Evolutionary conservation across 805 yeast species (phyloP), one percentile per base, ranked within the genome.

Genomic region (Ogataea populi-albae): DNA sequence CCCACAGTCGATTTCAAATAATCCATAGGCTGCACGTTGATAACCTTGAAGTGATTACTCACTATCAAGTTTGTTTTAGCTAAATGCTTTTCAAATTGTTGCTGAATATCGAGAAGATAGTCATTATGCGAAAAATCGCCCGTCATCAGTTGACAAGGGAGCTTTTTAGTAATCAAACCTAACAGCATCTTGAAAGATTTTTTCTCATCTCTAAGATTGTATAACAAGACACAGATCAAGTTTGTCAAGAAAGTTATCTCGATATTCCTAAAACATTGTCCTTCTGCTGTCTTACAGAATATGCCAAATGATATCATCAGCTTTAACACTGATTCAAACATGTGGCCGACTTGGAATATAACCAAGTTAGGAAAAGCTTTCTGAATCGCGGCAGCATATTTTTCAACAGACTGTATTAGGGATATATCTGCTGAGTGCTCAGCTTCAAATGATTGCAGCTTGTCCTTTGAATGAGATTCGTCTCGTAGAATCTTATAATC

Each of bases 41-140:
- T 54, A 9, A 62, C 52, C 23, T 63, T 49, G 49, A 83, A 73
- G 50, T 81, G 86, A 8, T 66, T 54, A 36, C 62, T 66, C 23
- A 83, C 54, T 16, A 65, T 49, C 7, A 75, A 71, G 29, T 67
- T 57, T 32, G 70, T 66, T 26, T 62, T 55, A 14, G 65, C 58
- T 32, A 82, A 64, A 14, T 71, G 64, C 41, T 65, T 62, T 26
- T 69, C 64, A 46, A 77, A 79, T 15, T 80, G 69, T 10, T 58
- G 53, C 35, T 66, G 54, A 41, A 67, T 71, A 8, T 64, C 65
- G 6, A 55, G 40, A n/a, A 71, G 50, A 26, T 58, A 62, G n/a
- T 34, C 49, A 10, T 38, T 22, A 5, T 30, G 17, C 11, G 23
- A 26, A 14, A 27, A 23, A 22, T 31, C 23, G 4, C 45, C 33